These are phyloP conservation scores for Aspergillus melleus DNA, from an alignment of 2,329 filamentous ascomycete species.

Conservation along the genomic window DNA sequence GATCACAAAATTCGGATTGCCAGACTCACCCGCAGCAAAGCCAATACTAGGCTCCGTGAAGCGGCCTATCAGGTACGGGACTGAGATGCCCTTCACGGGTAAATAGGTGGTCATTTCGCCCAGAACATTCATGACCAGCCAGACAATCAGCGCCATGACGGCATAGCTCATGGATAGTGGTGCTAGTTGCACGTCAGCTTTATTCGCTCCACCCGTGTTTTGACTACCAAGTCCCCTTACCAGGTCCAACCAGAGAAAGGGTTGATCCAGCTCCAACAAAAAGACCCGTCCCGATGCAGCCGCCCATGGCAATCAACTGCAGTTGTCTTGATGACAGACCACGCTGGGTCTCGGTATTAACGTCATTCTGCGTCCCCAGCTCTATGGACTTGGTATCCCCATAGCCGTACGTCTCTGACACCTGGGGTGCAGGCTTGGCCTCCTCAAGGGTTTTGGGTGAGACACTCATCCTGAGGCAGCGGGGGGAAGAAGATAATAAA, in stretches of 20 bases:
- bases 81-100: too few relatives aligned
- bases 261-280: slow-evolving; percentile 53
- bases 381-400: background rate
- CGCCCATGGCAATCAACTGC: too few relatives aligned
- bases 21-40: too few relatives aligned
- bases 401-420: background rate
- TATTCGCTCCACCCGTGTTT: background rate
- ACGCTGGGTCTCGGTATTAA: too few relatives aligned
- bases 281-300: slow-evolving; percentile 44
- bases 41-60: too few relatives aligned
- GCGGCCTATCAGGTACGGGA: too few relatives aligned
- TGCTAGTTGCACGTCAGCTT: slow-evolving; percentile 22
- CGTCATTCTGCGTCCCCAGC: too few relatives aligned
- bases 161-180: slow-evolving; percentile 40
- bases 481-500: too few relatives aligned
- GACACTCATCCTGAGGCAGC: background rate
- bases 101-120: slow-evolving; percentile 46
- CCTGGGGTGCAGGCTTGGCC: background rate
- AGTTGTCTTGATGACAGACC: too few relatives aligned
- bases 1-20: too few relatives aligned
- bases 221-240: too few relatives aligned
- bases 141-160: slow-evolving; percentile 40
- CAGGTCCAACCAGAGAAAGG: too few relatives aligned
- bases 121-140: slow-evolving; percentile 45
- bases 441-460: background rate